These are phyloP conservation scores for Stachybotrys echinatus DNA, from an alignment of 2,329 filamentous ascomycete species.

Conservation along the genomic window DNA sequence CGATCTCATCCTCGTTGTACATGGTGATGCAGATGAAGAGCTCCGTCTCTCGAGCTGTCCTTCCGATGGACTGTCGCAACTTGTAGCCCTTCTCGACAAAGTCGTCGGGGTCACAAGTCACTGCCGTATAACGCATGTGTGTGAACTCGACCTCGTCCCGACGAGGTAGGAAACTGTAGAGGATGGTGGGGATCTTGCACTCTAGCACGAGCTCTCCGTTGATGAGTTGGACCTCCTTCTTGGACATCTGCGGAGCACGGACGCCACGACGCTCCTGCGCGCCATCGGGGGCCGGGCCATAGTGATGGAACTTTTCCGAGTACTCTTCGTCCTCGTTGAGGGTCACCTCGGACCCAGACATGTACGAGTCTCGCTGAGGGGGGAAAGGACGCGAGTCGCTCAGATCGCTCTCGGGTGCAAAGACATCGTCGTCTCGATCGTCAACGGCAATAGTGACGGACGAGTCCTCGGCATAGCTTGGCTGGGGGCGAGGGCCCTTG, in stretches of 20 bases:
- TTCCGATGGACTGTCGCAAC: constrained; percentile 83
- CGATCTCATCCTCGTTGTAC: constrained; percentile 98
- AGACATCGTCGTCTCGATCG: constrained; percentile 64
- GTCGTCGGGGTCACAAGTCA: constrained; percentile 96
- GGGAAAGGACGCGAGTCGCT: constrained; percentile 44
- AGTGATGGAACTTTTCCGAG: constrained; percentile 66
- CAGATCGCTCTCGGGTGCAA: constrained; percentile 57
- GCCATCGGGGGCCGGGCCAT: constrained; percentile 81
- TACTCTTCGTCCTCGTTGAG: constrained; percentile 40
- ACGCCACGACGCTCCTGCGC: constrained; percentile 85
- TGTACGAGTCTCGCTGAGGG: constrained; percentile 53
- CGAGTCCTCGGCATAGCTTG: constrained; percentile 58
- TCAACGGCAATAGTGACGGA: constrained; percentile 68
- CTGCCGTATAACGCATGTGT: constrained; percentile 96
- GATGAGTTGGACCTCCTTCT: constrained; percentile 91
- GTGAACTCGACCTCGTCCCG: constrained; percentile 95
- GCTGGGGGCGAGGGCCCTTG: constrained; percentile 38
- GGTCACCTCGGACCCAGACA: constrained; percentile 44
- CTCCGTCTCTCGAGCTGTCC: constrained; percentile 82
- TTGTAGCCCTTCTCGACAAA: constrained; percentile 88
- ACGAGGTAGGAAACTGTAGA: constrained; percentile 93
- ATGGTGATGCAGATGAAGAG: constrained; percentile 96
- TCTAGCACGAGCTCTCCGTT: constrained; percentile 97
- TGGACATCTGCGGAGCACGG: constrained; percentile 79
- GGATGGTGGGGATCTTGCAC: constrained; percentile 97